Percentiles rank a stretch among this genome's conserved stretches.
Conservation (phyloP, 2,329 filamentous ascomycete species). For the Seiridium unicorne region DNA sequence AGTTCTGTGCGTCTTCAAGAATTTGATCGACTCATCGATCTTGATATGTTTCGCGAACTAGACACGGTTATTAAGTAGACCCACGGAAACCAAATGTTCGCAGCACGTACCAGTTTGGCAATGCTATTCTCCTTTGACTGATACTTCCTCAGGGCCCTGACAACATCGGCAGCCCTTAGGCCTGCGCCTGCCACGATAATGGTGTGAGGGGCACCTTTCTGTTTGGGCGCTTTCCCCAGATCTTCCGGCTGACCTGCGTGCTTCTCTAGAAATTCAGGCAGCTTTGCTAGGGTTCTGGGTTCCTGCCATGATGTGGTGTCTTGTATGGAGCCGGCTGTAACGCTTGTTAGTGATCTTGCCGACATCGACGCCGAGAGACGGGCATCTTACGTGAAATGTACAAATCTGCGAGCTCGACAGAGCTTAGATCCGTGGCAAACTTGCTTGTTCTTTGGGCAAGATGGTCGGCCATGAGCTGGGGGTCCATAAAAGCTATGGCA, state of each 20-base stretch:
- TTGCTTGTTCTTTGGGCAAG: slow-evolving; percentile 75
- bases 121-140: slow-evolving; percentile 76
- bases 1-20: slow-evolving; percentile 67
- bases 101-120: slow-evolving; percentile 66
- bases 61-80: not conserved
- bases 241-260: slow-evolving; percentile 57
- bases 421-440: slow-evolving; percentile 77
- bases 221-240: slow-evolving; percentile 64
- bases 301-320: slow-evolving; percentile 77
- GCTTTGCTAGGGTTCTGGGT: slow-evolving; percentile 65
- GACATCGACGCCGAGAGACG: not conserved
- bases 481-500: slow-evolving; percentile 80
- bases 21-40: slow-evolving; percentile 77
- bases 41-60: slow-evolving; percentile 98
- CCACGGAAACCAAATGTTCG: not conserved
- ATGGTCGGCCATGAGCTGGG: slow-evolving; percentile 79
- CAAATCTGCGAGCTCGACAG: slow-evolving; percentile 80
- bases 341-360: not conserved
- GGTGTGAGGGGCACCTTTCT: slow-evolving; percentile 77
- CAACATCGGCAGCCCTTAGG: slow-evolving; percentile 80
- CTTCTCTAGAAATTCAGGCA: slow-evolving; percentile 76
- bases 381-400: slow-evolving; percentile 67
- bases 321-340: slow-evolving; percentile 66
- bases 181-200: slow-evolving; percentile 85
- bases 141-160: slow-evolving; percentile 72